phyloP scores from a whole-genome alignment of 768 basidiomycete species.

The Auriculariales sp. region DNA sequence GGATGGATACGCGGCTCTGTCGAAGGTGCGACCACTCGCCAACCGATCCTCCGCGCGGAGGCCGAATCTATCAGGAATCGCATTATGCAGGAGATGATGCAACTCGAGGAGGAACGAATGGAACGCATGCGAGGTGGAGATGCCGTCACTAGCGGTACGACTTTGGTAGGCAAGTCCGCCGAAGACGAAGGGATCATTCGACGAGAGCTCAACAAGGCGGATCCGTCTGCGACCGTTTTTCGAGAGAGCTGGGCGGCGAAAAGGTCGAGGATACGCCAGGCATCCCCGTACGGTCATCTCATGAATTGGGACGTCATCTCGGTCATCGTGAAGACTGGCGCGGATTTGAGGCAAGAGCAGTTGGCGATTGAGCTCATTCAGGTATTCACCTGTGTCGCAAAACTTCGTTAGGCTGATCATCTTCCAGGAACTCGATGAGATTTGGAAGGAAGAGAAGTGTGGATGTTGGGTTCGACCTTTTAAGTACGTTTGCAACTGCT shows the following conservation, averaged over 20 bases:
- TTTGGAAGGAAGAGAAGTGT: conserved; percentile 91
- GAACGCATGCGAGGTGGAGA: conserved; percentile 51
- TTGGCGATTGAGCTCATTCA: conserved; percentile 89
- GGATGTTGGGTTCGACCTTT: conserved; percentile 75
- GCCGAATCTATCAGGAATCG: conserved; percentile 83
- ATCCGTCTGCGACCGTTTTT: conserved; percentile 92
- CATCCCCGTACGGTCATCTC: conserved; percentile 92
- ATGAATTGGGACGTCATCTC: conserved; percentile 83
- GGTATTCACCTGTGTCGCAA: background rate
- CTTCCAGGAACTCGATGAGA: conserved; percentile 60
- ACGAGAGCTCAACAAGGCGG: conserved; percentile 82
- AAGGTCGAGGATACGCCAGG: conserved; percentile 87
- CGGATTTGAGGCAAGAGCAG: conserved; percentile 93
- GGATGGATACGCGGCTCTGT: conserved; percentile 28
- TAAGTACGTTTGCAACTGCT: conserved; percentile 29
- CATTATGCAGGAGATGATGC: conserved; percentile 98
- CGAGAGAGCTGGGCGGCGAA: conserved; percentile 91
- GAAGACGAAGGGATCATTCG: conserved; percentile 93
- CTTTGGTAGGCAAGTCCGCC: conserved; percentile 38
- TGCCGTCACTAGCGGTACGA: conserved; percentile 14
- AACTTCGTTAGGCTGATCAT: background rate
- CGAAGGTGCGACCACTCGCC: conserved; percentile 12
- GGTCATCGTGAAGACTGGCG: conserved; percentile 97
- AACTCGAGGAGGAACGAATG: conserved; percentile 94
- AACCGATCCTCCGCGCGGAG: conserved; percentile 45